These are phyloP conservation scores for Candida loeiensis DNA, from an alignment of 805 yeast species.

Conservation along the genomic window DNA sequence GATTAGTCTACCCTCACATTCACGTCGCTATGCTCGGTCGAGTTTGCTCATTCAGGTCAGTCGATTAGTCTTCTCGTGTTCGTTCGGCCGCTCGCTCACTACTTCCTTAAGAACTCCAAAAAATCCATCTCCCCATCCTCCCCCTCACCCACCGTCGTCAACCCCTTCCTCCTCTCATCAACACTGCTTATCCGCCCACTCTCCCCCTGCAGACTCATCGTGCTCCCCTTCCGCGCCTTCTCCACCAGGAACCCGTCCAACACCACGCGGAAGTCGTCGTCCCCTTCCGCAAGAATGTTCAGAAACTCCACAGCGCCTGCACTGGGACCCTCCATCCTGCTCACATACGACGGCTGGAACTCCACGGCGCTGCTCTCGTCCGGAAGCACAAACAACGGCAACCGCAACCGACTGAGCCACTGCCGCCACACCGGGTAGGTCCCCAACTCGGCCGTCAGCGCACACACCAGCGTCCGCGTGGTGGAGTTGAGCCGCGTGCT, in stretches of 20 bases:
- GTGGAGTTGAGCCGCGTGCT: conserved; percentile 17
- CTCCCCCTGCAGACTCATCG: conserved; percentile 1
- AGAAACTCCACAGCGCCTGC: conserved; percentile 31
- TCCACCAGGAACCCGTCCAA: conserved; percentile 26
- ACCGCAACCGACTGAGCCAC: conserved; percentile 26
- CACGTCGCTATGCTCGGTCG: too few species aligned
- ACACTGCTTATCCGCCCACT: background rate
- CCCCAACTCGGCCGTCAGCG: conserved; percentile 24
- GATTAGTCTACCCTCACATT: too few species aligned
- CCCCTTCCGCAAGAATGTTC: conserved; percentile 27
- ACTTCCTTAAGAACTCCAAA: conserved; percentile 44
- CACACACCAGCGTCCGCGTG: conserved; percentile 27
- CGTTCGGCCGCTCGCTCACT: too few species aligned
- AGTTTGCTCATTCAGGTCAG: too few species aligned
- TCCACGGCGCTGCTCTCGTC: conserved; percentile 27
- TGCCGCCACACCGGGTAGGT: conserved; percentile 40
- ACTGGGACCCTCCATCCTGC: conserved; percentile 5
- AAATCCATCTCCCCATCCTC: conserved; percentile 39
- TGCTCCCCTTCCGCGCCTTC: background rate
- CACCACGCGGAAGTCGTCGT: conserved; percentile 15
- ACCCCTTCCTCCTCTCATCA: conserved; percentile 42
- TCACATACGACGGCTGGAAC: conserved; percentile 16
- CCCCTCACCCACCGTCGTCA: conserved; percentile 13
- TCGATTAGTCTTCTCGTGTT: too few species aligned
- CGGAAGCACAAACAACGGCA: conserved; percentile 49